Evolutionary conservation across 169 alveolate species (phyloP).

Genomic region (Plasmodium cynomolgi): DNA sequence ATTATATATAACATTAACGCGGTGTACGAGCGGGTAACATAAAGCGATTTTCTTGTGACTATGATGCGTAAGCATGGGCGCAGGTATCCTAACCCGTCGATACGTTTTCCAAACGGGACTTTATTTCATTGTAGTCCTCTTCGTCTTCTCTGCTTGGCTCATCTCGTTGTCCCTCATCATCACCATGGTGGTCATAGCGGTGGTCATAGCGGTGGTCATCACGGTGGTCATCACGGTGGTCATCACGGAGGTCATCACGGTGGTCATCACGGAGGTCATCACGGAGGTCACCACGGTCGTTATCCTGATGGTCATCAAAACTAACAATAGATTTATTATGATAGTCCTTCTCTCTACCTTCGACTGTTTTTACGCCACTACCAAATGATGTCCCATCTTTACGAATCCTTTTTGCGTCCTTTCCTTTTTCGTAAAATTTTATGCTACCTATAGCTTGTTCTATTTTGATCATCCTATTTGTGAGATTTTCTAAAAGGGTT

Average conservation of each 20-base stretch:
- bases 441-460: conserved; percentile 62
- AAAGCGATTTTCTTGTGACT: not conserved
- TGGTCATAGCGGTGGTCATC: too few relatives aligned
- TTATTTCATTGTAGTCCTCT: conserved; percentile 22
- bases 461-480: conserved; percentile 36
- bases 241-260: too few relatives aligned
- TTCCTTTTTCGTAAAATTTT: conserved; percentile 21
- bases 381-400: not conserved
- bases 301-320: not conserved
- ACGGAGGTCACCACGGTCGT: not conserved
- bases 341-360: not conserved
- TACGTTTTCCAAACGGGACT: conserved; percentile 24
- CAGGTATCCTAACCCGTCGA: conserved; percentile 11
- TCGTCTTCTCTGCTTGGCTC: conserved; percentile 8
- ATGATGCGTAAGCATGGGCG: not conserved
- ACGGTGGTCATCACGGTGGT: too few relatives aligned
- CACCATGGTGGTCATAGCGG: not conserved
- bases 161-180: not conserved
- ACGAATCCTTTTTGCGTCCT: not conserved
- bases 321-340: not conserved
- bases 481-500: conserved; percentile 18
- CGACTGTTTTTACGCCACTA: not conserved
- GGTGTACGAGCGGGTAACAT: not conserved
- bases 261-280: not conserved
- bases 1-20: not conserved